phyloP scores from a whole-genome alignment of 805 yeast species.

The Candida rishiriensis region DNA sequence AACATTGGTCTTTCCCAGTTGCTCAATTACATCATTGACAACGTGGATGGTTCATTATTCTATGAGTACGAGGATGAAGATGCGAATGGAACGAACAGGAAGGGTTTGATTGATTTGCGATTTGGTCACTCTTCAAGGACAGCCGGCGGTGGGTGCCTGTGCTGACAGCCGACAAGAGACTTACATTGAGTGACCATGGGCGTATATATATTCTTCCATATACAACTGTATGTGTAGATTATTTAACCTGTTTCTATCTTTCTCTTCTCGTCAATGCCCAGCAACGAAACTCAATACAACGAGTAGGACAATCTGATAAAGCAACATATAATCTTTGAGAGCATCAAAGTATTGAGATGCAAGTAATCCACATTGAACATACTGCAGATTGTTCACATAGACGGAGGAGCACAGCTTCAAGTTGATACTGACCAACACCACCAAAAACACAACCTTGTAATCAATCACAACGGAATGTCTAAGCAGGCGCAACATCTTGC shows the following conservation, averaged over 20 bases:
- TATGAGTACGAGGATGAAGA: conserved; percentile 18
- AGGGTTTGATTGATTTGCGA: conserved; percentile 23
- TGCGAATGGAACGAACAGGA: conserved; percentile 5
- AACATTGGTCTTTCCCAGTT: conserved; percentile 55
- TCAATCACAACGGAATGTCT: neutral
- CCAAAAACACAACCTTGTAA: neutral
- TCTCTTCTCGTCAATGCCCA: neutral
- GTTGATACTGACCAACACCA: conserved; percentile 1
- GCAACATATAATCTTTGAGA: neutral
- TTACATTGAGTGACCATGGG: too few relatives aligned
- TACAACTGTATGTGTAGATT: too few relatives aligned
- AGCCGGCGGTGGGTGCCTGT: conserved; percentile 16
- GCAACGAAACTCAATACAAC: neutral
- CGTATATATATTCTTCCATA: too few relatives aligned
- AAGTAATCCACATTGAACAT: conserved; percentile 4
- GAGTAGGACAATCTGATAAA: conserved; percentile 3
- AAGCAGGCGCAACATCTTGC: neutral
- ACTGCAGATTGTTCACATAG: conserved; percentile 3
- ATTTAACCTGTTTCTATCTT: too few relatives aligned
- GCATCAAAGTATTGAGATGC: neutral
- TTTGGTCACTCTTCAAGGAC: conserved; percentile 3
- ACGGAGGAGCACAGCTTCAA: neutral
- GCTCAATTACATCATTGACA: conserved; percentile 32
- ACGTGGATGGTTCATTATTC: conserved; percentile 26
- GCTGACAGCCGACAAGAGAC: conserved; percentile 8